Base-by-base conservation (phyloP, 1,284 basidiomycete genomes). In the Cryptococcus neoformans region DNA sequence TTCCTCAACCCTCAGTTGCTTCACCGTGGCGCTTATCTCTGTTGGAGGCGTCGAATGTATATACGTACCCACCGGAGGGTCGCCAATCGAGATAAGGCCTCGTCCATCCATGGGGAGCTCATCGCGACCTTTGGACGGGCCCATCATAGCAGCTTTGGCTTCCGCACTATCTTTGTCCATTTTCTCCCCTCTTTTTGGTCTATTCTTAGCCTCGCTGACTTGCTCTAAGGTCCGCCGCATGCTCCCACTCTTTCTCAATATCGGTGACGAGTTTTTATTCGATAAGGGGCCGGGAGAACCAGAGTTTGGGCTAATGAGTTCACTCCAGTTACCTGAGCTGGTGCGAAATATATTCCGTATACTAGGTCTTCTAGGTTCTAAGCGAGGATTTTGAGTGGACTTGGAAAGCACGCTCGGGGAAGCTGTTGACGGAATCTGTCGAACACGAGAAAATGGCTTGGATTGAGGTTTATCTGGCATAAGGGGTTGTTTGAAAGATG, bases 301-400 rank as follows among this genome's bases (percentile, higher is more conserved):
- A 12, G 48, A 39, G 49, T 46, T 48, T n/a, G 38, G 50, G 12
- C 51, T 50, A 21, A 70, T 68, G 3, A 75, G 60, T 35, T 73
- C 73, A 17, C 62, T 61, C 73, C 73, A 75, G 54, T 68, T 72
- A 6, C 73, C 73, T 0, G 72, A 74, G 34, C 62, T 59, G 0
- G 65, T 63, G 2, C 72, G 64, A 60, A 75, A 75, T 28, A 75
- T 70, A 48, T 65, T 68, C 21, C 64, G 58, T 17, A 75, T 54
- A 35, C 59, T 67, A 0, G 72, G 70, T 21, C 72, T 58, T 46
- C 66, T 67, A 12, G 47, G 40, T 6, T n/a, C 44, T 48, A 21
- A 21, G 21, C 21, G 21, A 21, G 21, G 21, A 21, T 21, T 21
- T 21, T 59, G 21, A 48, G 56, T 44, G 57, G 55, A 40, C 17